Evolutionary conservation across 140 eudicot genomes (phyloP).

Genomic region (Senecio squalidus): DNA sequence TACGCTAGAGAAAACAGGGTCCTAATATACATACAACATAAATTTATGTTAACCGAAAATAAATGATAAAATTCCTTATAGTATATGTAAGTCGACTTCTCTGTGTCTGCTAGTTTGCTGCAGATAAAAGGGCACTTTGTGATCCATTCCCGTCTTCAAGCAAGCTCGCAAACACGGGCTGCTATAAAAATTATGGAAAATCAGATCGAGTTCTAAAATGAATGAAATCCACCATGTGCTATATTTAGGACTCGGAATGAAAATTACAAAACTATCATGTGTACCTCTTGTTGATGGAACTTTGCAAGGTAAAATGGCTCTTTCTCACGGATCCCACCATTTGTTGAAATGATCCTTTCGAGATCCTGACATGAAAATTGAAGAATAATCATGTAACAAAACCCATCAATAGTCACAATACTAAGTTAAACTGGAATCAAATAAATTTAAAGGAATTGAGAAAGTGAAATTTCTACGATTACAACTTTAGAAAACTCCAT

Average conservation of each 20-base stretch:
- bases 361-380: slow-evolving; percentile 48
- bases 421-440: slow-evolving; percentile 1
- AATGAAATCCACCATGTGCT: slow-evolving; percentile 9
- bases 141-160: slow-evolving; percentile 60
- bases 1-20: slow-evolving; percentile 6
- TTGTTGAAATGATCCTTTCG: slow-evolving; percentile 57
- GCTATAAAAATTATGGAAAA: slow-evolving; percentile 16
- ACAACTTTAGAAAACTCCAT: not conserved
- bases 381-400: not conserved
- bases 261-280: not conserved
- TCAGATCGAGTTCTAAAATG: slow-evolving; percentile 5
- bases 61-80: not conserved
- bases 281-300: slow-evolving; percentile 49
- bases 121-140: slow-evolving; percentile 40
- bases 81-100: not conserved
- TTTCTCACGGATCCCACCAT: slow-evolving; percentile 62
- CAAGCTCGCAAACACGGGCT: slow-evolving; percentile 51
- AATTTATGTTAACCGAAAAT: not conserved
- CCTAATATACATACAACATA: slow-evolving; percentile 22
- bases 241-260: not conserved
- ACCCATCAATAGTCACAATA: not conserved
- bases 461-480: not conserved
- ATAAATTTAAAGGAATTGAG: slow-evolving; percentile 8
- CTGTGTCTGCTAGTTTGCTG: slow-evolving; percentile 41
- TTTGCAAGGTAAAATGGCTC: slow-evolving; percentile 79